Base-by-base conservation (phyloP, 2,329 filamentous ascomycete species). In the Raffaelea arxii region DNA sequence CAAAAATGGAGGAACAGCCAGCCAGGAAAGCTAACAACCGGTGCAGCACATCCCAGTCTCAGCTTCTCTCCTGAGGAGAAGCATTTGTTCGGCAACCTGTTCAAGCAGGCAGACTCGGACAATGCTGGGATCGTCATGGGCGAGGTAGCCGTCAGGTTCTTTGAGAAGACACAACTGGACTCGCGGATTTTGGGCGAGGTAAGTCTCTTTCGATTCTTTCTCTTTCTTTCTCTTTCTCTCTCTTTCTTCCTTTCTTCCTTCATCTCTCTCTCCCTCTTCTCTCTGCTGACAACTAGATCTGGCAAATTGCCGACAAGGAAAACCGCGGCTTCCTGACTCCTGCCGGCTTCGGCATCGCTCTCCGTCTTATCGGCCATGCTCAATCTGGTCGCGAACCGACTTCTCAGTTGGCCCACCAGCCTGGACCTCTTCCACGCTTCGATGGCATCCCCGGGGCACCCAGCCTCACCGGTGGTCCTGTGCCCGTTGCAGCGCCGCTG, bases 241-340 rank as follows among this genome's bases (percentile, higher is more conserved):
- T 23, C 21, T 32, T 24, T 30, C 21, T 19, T 9, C 16, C 16
- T 42, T 40, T 25, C 22, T 22, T 11, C 7, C 10, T 14, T 16
- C 27, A 32, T 9, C 44, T 49, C 37, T 44, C 35, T 16, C 4
- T 6, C 4, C 22, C 27, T 32, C 27, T 16, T n/a, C 14, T 16
- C 14, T 36, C 32, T 16, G 19, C 32, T n/a, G n/a, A n/a, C n/a
- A n/a, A n/a, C n/a, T 65, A 95, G 86, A 97, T 98, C 75, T 98
- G 92, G 92, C 91, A 97, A 69, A 92, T 98, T 63, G 91, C 92
- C 56, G 92, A 98, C 69, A 89, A 80, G 55, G 91, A 97, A 70
- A 98, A 98, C 70, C 81, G 90, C 54, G 92, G 92, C 44, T 85
- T 97, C 55, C 72, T 98, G 55, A 96, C 90, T 27, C 89, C 89